Evolutionary conservation across 768 basidiomycete genomes (phyloP).

Genomic region (Trametes coccinea): DNA sequence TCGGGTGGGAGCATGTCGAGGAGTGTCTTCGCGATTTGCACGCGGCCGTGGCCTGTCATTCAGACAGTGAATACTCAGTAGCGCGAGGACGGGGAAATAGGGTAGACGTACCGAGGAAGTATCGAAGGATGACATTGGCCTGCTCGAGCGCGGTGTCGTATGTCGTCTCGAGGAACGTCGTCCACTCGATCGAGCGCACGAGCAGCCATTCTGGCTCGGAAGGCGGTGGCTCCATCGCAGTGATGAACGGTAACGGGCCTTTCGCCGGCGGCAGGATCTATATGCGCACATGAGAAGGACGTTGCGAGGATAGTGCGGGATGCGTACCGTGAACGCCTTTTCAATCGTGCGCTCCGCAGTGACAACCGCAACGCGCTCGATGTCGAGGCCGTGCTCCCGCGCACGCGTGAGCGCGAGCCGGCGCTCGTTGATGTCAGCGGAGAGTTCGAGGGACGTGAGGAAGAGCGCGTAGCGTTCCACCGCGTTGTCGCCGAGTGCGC

Average conservation of each 20-base stretch:
- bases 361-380: constrained; percentile 73
- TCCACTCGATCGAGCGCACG: constrained; percentile 92
- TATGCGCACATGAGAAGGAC: constrained; percentile 1
- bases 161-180: constrained; percentile 73
- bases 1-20: constrained; percentile 64
- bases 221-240: constrained; percentile 54
- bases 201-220: constrained; percentile 63
- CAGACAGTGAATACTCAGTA: neutral
- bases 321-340: constrained; percentile 60
- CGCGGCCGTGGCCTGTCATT: constrained; percentile 64
- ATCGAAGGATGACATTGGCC: constrained; percentile 84
- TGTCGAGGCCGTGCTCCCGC: constrained; percentile 81
- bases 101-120: constrained; percentile 75
- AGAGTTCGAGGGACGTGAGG: constrained; percentile 73
- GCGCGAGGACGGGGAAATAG: neutral
- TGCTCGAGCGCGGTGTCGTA: constrained; percentile 79
- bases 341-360: constrained; percentile 80
- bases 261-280: constrained; percentile 55
- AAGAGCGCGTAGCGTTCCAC: constrained; percentile 91
- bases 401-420: constrained; percentile 71
- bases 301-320: neutral
- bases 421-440: constrained; percentile 64
- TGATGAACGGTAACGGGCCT: constrained; percentile 62
- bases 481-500: constrained; percentile 86
- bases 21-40: constrained; percentile 63